Base-by-base conservation (phyloP, 2,329 filamentous ascomycete species). In the Xylariaceae sp. region DNA sequence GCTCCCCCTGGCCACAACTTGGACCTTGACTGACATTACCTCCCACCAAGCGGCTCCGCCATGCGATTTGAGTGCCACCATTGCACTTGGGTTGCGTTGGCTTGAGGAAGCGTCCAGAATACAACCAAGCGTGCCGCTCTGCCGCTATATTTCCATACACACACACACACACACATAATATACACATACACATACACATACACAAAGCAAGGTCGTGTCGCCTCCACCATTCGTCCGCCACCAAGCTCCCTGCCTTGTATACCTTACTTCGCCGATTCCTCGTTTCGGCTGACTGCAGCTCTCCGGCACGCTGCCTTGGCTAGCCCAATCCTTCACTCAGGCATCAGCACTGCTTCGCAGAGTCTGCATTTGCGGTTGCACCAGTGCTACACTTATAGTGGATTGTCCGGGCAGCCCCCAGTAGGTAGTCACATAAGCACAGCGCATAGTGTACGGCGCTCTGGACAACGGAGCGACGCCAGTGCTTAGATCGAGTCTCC, bases 251-350 rank as follows among this genome's bases (percentile, higher is more conserved):
- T 54, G 54, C 56, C 47, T 43, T 50, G 45, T 57, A 56, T 58
- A 59, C 60, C 47, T 59, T 58, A 58, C 56, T 42, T 52, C 53
- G 51, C 47, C 49, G 43, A 60, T 55, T 55, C 59, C 45, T 54
- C 55, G 41, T 57, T 63, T 61, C 60, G 62, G 64, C 50, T 59
- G 46, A 59, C 60, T 61, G 57, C 62, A 62, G 51, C 53, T 53
- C 42, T 50, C 57, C 57, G 51, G 55, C 56, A 52, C 44, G 46
- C 62, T 43, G 58, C 60, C 63, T 60, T 57, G 52, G 54, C 51
- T 35, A 45, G 47, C 43, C 47, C 53, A 35, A 35, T 60, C 48
- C 32, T 49, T 51, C 58, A 37, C 55, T 53, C 19, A 44, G 45
- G 26, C 45, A 45, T 32, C 32, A 12, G 32, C 35, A 34, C 11